phyloP scores from a whole-genome alignment of 805 yeast species.

The Metahyphopichia silvanorum region DNA sequence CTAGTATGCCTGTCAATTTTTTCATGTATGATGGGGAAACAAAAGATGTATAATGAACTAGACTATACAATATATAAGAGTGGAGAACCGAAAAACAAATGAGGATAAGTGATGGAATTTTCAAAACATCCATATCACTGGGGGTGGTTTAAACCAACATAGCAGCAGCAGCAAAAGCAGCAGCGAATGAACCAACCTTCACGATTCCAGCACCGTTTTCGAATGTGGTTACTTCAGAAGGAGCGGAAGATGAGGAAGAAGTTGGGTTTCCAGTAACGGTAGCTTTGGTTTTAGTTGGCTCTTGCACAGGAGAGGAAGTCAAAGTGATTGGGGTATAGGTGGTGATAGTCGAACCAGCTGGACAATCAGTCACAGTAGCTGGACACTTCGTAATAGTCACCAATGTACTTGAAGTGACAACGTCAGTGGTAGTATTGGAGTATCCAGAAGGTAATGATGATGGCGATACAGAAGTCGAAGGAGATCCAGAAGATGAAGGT shows the following conservation, averaged over 20 bases:
- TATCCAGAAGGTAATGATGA: conserved; percentile 7
- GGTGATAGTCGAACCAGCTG: conserved; percentile 19
- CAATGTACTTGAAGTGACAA: conserved; percentile 20
- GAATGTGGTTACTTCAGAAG: conserved; percentile 1
- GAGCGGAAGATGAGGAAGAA: conserved; percentile 1
- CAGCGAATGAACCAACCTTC: conserved; percentile 18
- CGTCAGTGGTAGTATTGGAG: conserved; percentile 13
- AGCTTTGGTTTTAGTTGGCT: neutral
- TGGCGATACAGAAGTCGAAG: conserved; percentile 12
- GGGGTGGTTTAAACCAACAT: conserved; percentile 3
- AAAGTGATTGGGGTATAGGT: conserved; percentile 22
- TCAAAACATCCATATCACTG: too few species aligned
- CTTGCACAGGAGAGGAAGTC: conserved; percentile 19
- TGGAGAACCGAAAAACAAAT: too few species aligned
- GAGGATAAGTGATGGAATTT: too few species aligned
- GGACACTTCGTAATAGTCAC: conserved; percentile 23
- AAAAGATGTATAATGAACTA: too few species aligned
- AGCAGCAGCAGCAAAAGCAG: conserved; percentile 19
- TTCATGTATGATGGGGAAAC: too few species aligned
- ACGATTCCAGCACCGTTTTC: conserved; percentile 16
- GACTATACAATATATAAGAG: too few species aligned
- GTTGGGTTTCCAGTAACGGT: neutral
- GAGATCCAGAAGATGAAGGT: conserved; percentile 21
- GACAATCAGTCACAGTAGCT: conserved; percentile 19
- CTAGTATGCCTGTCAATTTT: too few species aligned